Conservation (phyloP, 1,139 yeast species). For the Diutina sp. region DNA sequence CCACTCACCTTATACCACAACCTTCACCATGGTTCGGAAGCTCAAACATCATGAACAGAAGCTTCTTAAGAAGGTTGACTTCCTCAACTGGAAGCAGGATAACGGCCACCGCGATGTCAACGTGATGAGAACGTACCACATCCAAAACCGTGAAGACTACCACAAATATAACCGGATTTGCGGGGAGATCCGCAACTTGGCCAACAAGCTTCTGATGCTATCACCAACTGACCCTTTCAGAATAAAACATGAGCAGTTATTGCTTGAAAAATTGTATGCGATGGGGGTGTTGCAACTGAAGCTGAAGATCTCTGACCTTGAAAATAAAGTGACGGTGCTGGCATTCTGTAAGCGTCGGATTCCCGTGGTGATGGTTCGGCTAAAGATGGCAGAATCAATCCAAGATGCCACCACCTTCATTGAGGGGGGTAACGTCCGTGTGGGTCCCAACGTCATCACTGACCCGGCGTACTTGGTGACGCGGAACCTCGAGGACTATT, state of each 20-base stretch:
- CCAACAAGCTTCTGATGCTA: conserved; percentile 71
- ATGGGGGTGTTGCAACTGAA: conserved; percentile 83
- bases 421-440: conserved; percentile 96
- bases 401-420: conserved; percentile 83
- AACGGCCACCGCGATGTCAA: conserved; percentile 90
- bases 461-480: conserved; percentile 95
- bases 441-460: conserved; percentile 90
- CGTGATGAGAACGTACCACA: conserved; percentile 88
- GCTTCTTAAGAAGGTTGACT: conserved; percentile 88
- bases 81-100: conserved; percentile 96
- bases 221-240: conserved; percentile 82
- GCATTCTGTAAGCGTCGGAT: conserved; percentile 86
- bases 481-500: conserved; percentile 85
- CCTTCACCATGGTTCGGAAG: conserved; percentile 65
- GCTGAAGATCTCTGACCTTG: conserved; percentile 86
- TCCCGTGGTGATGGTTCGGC: conserved; percentile 89
- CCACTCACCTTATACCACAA: neutral
- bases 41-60: conserved; percentile 93
- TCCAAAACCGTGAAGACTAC: conserved; percentile 91
- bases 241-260: conserved; percentile 72
- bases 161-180: conserved; percentile 86
- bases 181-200: conserved; percentile 80
- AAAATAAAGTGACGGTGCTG: conserved; percentile 82
- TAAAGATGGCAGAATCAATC: conserved; percentile 87
- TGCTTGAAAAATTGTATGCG: conserved; percentile 72